A percentile compares a stretch with the other conserved stretches of the same genome.
Conservation (phyloP, 371 early-diverging fungal genomes). For the Syncephalastrum racemosum region DNA sequence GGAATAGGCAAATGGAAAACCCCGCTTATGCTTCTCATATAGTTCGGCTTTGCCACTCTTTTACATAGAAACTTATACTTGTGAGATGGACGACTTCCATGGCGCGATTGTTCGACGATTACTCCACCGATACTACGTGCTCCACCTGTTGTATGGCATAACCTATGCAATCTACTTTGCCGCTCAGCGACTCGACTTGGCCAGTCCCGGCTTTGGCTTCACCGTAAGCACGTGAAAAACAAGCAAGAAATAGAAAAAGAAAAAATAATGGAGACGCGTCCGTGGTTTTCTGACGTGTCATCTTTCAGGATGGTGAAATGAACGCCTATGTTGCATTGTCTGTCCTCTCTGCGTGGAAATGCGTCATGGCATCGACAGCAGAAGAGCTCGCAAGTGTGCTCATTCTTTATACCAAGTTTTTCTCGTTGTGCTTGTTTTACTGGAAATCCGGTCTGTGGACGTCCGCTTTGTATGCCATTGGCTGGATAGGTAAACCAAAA, state of each 20-base stretch:
- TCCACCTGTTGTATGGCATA: conserved; percentile 40
- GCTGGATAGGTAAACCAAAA: conserved; percentile 48
- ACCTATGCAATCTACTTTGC: conserved; percentile 20
- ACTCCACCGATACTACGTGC: conserved; percentile 53
- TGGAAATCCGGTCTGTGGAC: conserved; percentile 35
- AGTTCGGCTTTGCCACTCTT: too few relatives aligned
- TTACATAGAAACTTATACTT: too few relatives aligned
- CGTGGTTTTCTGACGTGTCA: not conserved
- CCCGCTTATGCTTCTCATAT: too few relatives aligned
- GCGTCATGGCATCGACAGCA: conserved; percentile 43
- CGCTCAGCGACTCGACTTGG: conserved; percentile 11
- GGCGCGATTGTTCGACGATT: too few relatives aligned
- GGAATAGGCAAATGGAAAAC: too few relatives aligned
- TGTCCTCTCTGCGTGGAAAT: conserved; percentile 38
- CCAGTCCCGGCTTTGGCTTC: too few relatives aligned
- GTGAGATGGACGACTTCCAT: too few relatives aligned
- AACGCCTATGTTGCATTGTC: conserved; percentile 29
- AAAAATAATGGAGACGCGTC: not conserved
- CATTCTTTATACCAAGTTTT: conserved; percentile 55
- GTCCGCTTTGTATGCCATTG: conserved; percentile 33
- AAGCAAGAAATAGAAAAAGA: not conserved
- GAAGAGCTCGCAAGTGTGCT: conserved; percentile 60
- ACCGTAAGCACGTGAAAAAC: not conserved
- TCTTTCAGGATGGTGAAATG: conserved; percentile 30
- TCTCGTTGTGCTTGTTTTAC: conserved; percentile 45